Evolutionary conservation across 2,329 filamentous ascomycete species (phyloP).

Genomic region (Catunica adiposa): DNA sequence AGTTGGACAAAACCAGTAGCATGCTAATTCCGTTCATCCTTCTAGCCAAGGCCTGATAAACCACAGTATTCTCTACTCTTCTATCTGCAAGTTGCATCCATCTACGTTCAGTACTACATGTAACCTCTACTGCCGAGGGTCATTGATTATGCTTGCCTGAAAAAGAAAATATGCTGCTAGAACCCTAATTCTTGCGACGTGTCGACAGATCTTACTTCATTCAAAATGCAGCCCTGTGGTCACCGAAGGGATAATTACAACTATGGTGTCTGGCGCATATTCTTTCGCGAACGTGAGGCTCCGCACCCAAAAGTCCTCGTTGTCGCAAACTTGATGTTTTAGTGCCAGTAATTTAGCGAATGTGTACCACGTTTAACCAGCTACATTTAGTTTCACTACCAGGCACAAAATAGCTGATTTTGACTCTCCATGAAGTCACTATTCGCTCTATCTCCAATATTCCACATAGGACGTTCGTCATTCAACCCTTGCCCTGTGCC

Average conservation of each 20-base stretch:
- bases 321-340: no score
- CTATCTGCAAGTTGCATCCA: conserved; percentile 3
- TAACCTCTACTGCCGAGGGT: background rate
- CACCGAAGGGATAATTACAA: background rate
- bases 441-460: no score
- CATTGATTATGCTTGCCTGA: background rate
- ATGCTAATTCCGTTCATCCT: background rate
- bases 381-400: no score
- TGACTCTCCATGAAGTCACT: no score
- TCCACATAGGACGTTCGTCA: background rate
- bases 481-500: background rate
- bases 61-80: conserved; percentile 9
- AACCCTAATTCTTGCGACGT: background rate
- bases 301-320: background rate
- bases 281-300: background rate
- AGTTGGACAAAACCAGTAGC: background rate
- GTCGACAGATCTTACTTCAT: background rate
- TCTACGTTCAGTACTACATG: background rate
- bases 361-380: no score
- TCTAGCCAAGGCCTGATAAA: background rate
- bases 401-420: no score
- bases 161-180: background rate
- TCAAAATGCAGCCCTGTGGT: background rate
- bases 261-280: no score
- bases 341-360: background rate